Evolutionary conservation across 768 basidiomycete species (phyloP).

Genomic region (Royoungia palumana): DNA sequence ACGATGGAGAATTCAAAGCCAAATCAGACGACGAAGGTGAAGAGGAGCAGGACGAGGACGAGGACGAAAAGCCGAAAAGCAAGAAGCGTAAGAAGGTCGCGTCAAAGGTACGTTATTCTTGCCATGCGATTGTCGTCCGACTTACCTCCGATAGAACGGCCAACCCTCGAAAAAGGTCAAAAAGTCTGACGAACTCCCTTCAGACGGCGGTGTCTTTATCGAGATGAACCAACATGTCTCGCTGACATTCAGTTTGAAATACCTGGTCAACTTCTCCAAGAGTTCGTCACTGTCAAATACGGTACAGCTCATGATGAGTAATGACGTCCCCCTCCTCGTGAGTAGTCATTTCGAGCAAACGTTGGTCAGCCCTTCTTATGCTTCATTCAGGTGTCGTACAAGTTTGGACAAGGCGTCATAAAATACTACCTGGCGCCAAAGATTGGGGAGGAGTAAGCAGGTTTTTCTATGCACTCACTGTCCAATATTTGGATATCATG

Average conservation of each 20-base stretch:
- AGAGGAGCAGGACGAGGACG: slow-evolving; percentile 50
- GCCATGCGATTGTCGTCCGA: neutral
- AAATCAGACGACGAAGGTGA: slow-evolving; percentile 46
- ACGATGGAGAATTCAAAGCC: slow-evolving; percentile 40
- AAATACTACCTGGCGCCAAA: slow-evolving; percentile 97
- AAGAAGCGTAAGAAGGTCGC: slow-evolving; percentile 69
- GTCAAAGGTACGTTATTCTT: slow-evolving; percentile 41
- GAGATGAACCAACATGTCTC: slow-evolving; percentile 89
- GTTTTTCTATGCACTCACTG: slow-evolving; percentile 2
- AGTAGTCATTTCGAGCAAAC: slow-evolving; percentile 23
- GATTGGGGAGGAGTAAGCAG: slow-evolving; percentile 73
- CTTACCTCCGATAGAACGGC: slow-evolving; percentile 17
- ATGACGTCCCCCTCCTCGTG: slow-evolving; percentile 86
- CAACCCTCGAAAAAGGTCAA: slow-evolving; percentile 59
- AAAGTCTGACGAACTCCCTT: slow-evolving; percentile 53
- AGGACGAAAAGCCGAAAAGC: slow-evolving; percentile 46
- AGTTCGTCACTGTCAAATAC: slow-evolving; percentile 66
- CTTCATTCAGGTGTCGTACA: slow-evolving; percentile 69
- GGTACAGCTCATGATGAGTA: slow-evolving; percentile 86
- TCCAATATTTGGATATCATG: slow-evolving; percentile 9
- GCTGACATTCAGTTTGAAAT: slow-evolving; percentile 94
- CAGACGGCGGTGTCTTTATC: slow-evolving; percentile 62
- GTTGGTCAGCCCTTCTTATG: neutral
- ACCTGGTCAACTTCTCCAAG: slow-evolving; percentile 96
- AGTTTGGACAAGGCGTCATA: slow-evolving; percentile 84